Percentiles rank a stretch among this genome's conserved stretches.
Conservation (phyloP, 148 eudicot species). For the Nyssa sinensis region DNA sequence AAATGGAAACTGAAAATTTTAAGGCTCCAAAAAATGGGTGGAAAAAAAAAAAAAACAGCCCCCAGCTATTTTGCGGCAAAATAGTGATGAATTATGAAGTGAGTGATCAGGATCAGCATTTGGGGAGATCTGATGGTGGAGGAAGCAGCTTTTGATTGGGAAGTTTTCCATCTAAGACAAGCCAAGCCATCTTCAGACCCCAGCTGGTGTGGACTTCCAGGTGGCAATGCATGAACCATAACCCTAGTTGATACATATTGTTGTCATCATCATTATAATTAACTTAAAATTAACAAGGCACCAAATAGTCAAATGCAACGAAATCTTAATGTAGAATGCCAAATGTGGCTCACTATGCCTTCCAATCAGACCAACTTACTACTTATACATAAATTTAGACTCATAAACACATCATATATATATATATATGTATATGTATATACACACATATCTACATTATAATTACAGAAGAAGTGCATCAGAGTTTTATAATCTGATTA, state of each 20-base stretch:
- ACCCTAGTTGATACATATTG: constrained; percentile 14
- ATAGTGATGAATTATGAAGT: neutral
- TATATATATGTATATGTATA: neutral
- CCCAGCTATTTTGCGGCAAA: neutral
- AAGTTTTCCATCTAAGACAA: constrained; percentile 40
- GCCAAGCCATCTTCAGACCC: constrained; percentile 52
- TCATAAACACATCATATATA: neutral
- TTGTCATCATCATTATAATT: neutral
- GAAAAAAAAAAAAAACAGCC: neutral
- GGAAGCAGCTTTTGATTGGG: constrained; percentile 38
- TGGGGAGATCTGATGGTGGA: constrained; percentile 45
- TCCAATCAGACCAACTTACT: too few species aligned
- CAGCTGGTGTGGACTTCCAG: constrained; percentile 41
- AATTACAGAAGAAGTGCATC: too few species aligned
- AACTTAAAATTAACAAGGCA: too few species aligned
- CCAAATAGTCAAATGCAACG: too few species aligned
- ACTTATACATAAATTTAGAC: too few species aligned
- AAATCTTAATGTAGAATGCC: too few species aligned
- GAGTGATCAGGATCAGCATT: constrained; percentile 24
- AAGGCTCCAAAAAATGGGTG: neutral
- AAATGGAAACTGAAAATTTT: neutral
- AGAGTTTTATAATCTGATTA: too few species aligned
- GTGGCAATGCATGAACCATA: constrained; percentile 46
- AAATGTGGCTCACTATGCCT: too few species aligned
- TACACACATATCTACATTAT: too few species aligned